A percentile compares a stretch with the other conserved stretches of the same genome.
Evolutionary conservation across 768 basidiomycete species (phyloP).

Genomic region (Psilocybe azurescens): DNA sequence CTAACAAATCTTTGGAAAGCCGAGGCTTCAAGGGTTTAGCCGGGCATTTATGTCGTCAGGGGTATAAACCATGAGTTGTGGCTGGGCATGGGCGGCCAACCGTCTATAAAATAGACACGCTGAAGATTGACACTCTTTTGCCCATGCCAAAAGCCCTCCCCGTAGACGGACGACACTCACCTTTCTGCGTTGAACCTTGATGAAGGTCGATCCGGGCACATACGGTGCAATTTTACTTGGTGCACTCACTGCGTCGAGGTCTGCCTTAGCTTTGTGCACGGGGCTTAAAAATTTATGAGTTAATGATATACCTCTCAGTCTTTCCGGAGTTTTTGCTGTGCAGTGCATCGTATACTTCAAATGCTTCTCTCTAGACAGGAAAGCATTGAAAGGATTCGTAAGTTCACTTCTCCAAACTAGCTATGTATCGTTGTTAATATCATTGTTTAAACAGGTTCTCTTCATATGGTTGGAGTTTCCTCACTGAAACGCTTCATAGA

Average conservation of each 20-base stretch:
- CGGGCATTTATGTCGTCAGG: constrained; percentile 3
- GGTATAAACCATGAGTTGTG: constrained; percentile 1
- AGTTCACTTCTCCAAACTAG: background rate
- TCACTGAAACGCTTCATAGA: background rate
- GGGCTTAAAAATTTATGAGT: background rate
- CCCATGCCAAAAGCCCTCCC: background rate
- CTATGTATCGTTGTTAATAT: background rate
- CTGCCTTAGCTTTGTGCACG: background rate
- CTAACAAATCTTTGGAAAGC: background rate
- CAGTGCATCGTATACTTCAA: constrained; percentile 19
- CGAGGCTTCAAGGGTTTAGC: background rate
- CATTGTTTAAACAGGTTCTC: background rate
- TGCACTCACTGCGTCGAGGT: constrained; percentile 17
- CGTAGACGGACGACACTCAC: background rate
- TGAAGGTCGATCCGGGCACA: constrained; percentile 20
- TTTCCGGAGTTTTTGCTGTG: constrained; percentile 19
- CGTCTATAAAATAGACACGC: constrained; percentile 2
- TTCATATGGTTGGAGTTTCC: background rate
- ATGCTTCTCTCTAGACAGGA: constrained; percentile 15
- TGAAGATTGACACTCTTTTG: background rate
- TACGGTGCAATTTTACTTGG: constrained; percentile 20
- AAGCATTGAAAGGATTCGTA: constrained; percentile 17
- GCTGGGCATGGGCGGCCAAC: background rate
- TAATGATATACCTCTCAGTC: constrained; percentile 1
- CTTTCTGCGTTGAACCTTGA: constrained; percentile 4